phyloP scores from a whole-genome alignment of 257 asterid species.

The Parsonsia alboflavescens region DNA sequence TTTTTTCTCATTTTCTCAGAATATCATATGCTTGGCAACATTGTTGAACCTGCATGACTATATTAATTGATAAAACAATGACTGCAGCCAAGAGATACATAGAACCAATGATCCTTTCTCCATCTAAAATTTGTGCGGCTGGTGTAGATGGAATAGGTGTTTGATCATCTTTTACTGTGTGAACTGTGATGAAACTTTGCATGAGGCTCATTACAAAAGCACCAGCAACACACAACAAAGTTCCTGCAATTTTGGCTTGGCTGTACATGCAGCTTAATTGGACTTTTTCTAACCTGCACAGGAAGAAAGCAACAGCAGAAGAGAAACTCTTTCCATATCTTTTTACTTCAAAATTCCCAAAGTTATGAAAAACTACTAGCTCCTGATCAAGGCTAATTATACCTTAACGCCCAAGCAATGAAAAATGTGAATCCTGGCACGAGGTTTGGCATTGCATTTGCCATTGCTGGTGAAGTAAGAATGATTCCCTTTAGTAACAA shows the following conservation, averaged over 20 bases:
- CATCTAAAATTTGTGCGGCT: slow-evolving; percentile 24
- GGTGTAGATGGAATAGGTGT: slow-evolving; percentile 18
- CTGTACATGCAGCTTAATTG: slow-evolving; percentile 64
- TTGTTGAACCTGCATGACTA: slow-evolving; percentile 60
- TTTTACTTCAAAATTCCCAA: not conserved
- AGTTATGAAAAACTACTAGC: not conserved
- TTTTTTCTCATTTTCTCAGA: not conserved
- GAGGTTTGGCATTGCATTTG: slow-evolving; percentile 96
- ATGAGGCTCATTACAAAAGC: slow-evolving; percentile 67
- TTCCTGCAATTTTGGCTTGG: slow-evolving; percentile 69
- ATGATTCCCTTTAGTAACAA: slow-evolving; percentile 69
- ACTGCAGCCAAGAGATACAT: slow-evolving; percentile 70
- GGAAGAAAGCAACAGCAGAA: not conserved
- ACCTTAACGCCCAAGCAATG: slow-evolving; percentile 82
- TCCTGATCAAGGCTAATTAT: too few relatives aligned
- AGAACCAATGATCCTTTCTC: slow-evolving; percentile 48
- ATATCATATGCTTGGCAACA: not conserved
- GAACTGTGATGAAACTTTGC: slow-evolving; percentile 41
- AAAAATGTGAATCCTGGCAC: slow-evolving; percentile 83
- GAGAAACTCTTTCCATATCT: not conserved
- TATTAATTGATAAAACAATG: slow-evolving; percentile 56
- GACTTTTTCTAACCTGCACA: slow-evolving; percentile 68
- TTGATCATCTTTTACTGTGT: slow-evolving; percentile 16
- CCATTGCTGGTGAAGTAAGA: slow-evolving; percentile 82
- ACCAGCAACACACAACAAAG: slow-evolving; percentile 70